phyloP scores from a whole-genome alignment of 2,329 filamentous ascomycete genomes.

The Thelonectria discophora region DNA sequence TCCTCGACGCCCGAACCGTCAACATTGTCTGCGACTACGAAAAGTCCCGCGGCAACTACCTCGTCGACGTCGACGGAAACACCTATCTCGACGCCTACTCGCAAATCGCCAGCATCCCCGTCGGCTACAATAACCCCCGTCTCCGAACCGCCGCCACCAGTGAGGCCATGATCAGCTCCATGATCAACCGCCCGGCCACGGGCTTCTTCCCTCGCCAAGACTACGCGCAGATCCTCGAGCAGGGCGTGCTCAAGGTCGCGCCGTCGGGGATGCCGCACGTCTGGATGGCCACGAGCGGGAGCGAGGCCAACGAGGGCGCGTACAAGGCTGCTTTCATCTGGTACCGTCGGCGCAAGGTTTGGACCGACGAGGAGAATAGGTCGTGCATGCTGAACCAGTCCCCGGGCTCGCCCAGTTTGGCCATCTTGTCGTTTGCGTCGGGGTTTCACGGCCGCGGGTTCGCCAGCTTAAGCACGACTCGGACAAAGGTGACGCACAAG shows the following conservation, averaged over 20 bases:
- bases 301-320: slow-evolving; percentile 90
- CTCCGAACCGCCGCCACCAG: slow-evolving; percentile 74
- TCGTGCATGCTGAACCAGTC: slow-evolving; percentile 19
- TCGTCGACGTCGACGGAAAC: slow-evolving; percentile 24
- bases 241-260: slow-evolving; percentile 81
- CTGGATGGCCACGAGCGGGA: slow-evolving; percentile 87
- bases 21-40: slow-evolving; percentile 17
- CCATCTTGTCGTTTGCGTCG: slow-evolving; percentile 80
- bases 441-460: slow-evolving; percentile 86
- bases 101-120: slow-evolving; percentile 89
- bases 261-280: slow-evolving; percentile 85
- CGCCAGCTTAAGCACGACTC: slow-evolving; percentile 85
- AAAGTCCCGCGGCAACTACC: slow-evolving; percentile 17
- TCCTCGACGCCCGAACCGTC: slow-evolving; percentile 12
- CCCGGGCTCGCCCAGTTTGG: slow-evolving; percentile 77
- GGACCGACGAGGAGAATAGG: slow-evolving; percentile 14
- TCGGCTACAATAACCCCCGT: slow-evolving; percentile 89
- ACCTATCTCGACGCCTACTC: slow-evolving; percentile 62
- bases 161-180: slow-evolving; percentile 69
- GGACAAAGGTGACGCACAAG: slow-evolving; percentile 93
- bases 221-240: slow-evolving; percentile 76
- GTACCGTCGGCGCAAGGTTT: slow-evolving; percentile 73
- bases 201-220: slow-evolving; percentile 89
- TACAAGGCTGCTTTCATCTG: slow-evolving; percentile 97
- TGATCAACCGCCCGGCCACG: slow-evolving; percentile 77